A percentile compares a stretch with the other conserved stretches of the same genome.
phyloP scores from a whole-genome alignment of 108 stramenopile species.

The Epithemia pelagica region DNA sequence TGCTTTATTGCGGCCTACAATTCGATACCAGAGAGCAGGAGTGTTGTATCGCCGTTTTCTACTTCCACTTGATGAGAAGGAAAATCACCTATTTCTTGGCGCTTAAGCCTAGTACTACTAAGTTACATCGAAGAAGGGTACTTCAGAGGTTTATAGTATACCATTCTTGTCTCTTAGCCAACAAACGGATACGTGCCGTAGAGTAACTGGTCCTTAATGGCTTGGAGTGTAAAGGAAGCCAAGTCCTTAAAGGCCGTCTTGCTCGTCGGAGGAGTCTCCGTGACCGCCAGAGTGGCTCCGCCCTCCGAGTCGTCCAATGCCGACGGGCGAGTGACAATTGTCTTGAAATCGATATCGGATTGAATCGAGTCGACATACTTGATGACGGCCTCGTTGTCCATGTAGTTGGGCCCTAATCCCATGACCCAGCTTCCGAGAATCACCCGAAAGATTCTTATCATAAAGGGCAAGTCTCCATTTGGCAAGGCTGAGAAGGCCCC shows the following conservation, averaged over 20 bases:
- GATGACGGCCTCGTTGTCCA: constrained; percentile 17
- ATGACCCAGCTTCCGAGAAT: constrained; percentile 1
- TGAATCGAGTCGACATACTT: background rate
- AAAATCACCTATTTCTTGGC: too few relatives aligned
- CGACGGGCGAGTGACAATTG: constrained; percentile 15
- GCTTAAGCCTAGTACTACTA: too few relatives aligned
- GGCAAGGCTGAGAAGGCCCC: constrained; percentile 10
- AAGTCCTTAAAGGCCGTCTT: background rate
- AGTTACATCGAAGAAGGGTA: background rate
- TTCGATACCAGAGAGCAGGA: too few relatives aligned
- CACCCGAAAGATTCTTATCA: background rate
- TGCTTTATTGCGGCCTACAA: too few relatives aligned
- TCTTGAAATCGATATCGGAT: background rate
- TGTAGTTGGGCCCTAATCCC: constrained; percentile 2
- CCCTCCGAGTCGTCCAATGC: constrained; percentile 3
- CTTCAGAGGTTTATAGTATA: background rate
- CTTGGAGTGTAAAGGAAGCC: background rate
- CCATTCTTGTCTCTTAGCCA: background rate
- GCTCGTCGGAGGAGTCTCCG: background rate
- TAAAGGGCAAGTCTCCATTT: background rate
- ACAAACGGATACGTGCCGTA: constrained; percentile 1
- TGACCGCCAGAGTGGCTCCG: background rate
- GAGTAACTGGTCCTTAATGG: background rate
- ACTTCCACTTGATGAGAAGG: too few relatives aligned
- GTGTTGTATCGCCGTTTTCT: too few relatives aligned